These are phyloP conservation scores for Pseudonitzschia multistriata DNA, from an alignment of 108 stramenopile genomes.

Conservation along the genomic window DNA sequence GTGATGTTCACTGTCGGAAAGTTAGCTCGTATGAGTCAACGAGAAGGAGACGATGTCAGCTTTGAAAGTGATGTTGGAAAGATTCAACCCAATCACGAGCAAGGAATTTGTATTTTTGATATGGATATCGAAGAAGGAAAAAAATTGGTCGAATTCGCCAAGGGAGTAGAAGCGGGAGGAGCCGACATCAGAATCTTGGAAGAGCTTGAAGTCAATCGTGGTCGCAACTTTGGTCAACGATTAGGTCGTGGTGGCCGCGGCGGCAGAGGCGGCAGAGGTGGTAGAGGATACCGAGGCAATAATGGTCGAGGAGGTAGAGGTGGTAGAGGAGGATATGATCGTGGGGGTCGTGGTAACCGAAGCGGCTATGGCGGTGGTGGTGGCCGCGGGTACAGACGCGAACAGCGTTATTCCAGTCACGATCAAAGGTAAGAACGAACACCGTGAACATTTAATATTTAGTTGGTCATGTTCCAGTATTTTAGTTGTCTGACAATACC, in stretches of 20 bases:
- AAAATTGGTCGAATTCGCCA: slow-evolving; percentile 72
- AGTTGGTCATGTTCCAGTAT: neutral
- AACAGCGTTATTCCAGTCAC: slow-evolving; percentile 25
- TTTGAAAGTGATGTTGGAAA: slow-evolving; percentile 87
- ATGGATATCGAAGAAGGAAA: slow-evolving; percentile 86
- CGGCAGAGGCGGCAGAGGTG: slow-evolving; percentile 40
- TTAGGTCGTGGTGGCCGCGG: slow-evolving; percentile 51
- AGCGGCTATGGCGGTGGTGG: slow-evolving; percentile 27
- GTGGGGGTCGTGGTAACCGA: slow-evolving; percentile 8
- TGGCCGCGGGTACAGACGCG: slow-evolving; percentile 20
- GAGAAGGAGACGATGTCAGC: slow-evolving; percentile 46
- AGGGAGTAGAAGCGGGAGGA: slow-evolving; percentile 75
- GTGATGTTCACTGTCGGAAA: slow-evolving; percentile 89
- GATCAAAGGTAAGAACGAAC: slow-evolving; percentile 11
- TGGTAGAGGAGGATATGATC: slow-evolving; percentile 30
- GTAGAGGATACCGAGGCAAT: slow-evolving; percentile 12
- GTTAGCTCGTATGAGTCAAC: slow-evolving; percentile 69
- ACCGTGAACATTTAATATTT: neutral
- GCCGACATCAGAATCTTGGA: slow-evolving; percentile 65
- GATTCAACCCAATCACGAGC: slow-evolving; percentile 69
- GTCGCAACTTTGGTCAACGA: slow-evolving; percentile 58
- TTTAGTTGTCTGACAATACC: neutral
- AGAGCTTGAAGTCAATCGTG: slow-evolving; percentile 76
- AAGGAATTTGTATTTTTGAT: slow-evolving; percentile 78
- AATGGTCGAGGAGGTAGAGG: slow-evolving; percentile 27